These are phyloP conservation scores for Phlebiopsis flavidoalba DNA, from an alignment of 768 basidiomycete species.

Conservation along the genomic window DNA sequence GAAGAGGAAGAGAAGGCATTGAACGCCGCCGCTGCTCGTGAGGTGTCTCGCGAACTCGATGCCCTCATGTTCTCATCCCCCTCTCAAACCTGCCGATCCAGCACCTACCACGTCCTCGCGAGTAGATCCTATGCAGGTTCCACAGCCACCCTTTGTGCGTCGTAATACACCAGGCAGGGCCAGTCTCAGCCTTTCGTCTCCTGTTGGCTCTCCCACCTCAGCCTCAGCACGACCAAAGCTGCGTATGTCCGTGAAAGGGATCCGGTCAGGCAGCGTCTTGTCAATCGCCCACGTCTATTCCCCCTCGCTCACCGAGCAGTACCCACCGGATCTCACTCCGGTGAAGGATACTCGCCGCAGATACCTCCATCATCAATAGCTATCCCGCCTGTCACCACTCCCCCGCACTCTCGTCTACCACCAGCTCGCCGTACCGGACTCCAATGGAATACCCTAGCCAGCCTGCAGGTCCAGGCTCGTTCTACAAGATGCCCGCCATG, in stretches of 20 bases:
- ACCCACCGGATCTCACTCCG: background rate
- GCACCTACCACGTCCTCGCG: conserved; percentile 23
- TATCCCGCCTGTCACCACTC: conserved; percentile 13
- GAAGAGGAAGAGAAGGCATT: conserved; percentile 46
- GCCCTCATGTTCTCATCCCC: conserved; percentile 40
- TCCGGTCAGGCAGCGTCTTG: background rate
- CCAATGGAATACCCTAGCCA: conserved; percentile 39
- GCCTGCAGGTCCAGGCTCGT: conserved; percentile 13
- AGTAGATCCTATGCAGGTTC: conserved; percentile 30
- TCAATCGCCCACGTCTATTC: background rate
- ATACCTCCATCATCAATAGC: conserved; percentile 23
- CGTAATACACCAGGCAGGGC: background rate
- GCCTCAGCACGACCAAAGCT: background rate
- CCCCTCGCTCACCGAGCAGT: background rate
- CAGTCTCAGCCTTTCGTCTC: background rate
- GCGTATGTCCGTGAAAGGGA: conserved; percentile 10
- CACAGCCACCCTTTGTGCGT: conserved; percentile 27
- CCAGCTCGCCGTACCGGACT: conserved; percentile 32
- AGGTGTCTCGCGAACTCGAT: conserved; percentile 62
- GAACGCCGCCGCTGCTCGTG: conserved; percentile 64
- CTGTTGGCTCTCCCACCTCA: background rate
- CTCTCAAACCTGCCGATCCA: conserved; percentile 23
- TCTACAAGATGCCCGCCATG: conserved; percentile 17
- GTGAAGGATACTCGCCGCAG: background rate
- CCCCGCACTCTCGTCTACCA: conserved; percentile 18